phyloP scores from a whole-genome alignment of 192 early-diverging fungal species.

The Mortierella alpina region DNA sequence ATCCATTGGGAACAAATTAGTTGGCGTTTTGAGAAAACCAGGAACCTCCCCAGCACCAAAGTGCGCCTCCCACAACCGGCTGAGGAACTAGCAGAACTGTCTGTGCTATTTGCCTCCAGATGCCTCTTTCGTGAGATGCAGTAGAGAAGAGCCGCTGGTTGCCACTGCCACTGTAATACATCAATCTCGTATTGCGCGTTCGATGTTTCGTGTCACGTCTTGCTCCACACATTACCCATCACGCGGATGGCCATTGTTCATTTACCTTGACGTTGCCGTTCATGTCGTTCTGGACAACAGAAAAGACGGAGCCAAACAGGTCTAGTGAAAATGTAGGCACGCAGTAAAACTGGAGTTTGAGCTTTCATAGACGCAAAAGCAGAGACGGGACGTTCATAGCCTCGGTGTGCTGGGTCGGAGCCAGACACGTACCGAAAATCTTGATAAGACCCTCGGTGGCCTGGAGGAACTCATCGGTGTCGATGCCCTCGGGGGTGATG shows the following conservation, averaged over 20 bases:
- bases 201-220: too few relatives aligned
- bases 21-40: slow-evolving; percentile 11
- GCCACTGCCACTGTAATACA: too few relatives aligned
- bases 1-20: neutral
- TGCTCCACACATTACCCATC: too few relatives aligned
- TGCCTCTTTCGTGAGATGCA: too few relatives aligned
- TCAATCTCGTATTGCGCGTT: too few relatives aligned
- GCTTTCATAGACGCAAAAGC: neutral
- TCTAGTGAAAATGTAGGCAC: slow-evolving; percentile 49
- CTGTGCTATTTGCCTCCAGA: too few relatives aligned
- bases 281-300: slow-evolving; percentile 92
- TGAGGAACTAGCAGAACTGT: too few relatives aligned
- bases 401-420: too few relatives aligned
- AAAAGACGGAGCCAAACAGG: slow-evolving; percentile 80
- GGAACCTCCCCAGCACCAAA: neutral
- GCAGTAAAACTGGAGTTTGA: neutral
- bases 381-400: too few relatives aligned
- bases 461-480: slow-evolving; percentile 80
- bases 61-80: too few relatives aligned
- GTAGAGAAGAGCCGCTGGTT: too few relatives aligned
- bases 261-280: slow-evolving; percentile 88
- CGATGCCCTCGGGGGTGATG: slow-evolving; percentile 69
- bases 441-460: slow-evolving; percentile 82
- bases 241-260: too few relatives aligned
- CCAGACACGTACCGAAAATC: slow-evolving; percentile 70